Evolutionary conservation across 495 filamentous ascomycete species (phyloP).

Genomic region (Xylaria intraflava): DNA sequence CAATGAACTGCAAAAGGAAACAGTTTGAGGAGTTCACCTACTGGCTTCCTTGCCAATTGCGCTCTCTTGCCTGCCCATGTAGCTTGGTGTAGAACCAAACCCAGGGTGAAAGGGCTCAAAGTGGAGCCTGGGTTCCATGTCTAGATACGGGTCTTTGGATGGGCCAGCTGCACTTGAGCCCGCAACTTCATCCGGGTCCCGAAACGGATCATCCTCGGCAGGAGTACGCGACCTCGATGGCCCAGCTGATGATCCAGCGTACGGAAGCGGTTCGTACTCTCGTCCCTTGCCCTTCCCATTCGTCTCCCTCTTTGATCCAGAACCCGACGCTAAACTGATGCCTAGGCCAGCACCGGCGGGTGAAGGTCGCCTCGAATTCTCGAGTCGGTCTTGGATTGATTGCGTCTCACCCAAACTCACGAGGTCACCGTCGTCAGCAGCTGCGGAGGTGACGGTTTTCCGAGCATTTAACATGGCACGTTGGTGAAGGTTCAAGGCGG

Average conservation of each 20-base stretch:
- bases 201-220: slow-evolving; percentile 41
- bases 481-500: slow-evolving; percentile 72
- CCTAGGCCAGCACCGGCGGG: slow-evolving; percentile 5
- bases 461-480: slow-evolving; percentile 71
- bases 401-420: slow-evolving; percentile 21
- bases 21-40: slow-evolving; percentile 21
- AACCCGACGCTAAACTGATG: neutral
- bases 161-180: slow-evolving; percentile 17
- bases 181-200: slow-evolving; percentile 33
- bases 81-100: slow-evolving; percentile 34
- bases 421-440: slow-evolving; percentile 8
- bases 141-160: slow-evolving; percentile 15
- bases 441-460: slow-evolving; percentile 30
- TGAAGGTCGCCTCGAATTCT: slow-evolving; percentile 8
- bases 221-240: slow-evolving; percentile 32
- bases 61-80: slow-evolving; percentile 31
- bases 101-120: slow-evolving; percentile 51
- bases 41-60: slow-evolving; percentile 29
- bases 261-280: slow-evolving; percentile 14
- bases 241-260: slow-evolving; percentile 24
- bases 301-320: slow-evolving; percentile 13
- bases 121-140: slow-evolving; percentile 25
- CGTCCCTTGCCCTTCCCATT: slow-evolving; percentile 41
- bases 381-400: slow-evolving; percentile 13
- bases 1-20: neutral